Conservation (phyloP, 257 asterid species). For the Gentiana straminea region DNA sequence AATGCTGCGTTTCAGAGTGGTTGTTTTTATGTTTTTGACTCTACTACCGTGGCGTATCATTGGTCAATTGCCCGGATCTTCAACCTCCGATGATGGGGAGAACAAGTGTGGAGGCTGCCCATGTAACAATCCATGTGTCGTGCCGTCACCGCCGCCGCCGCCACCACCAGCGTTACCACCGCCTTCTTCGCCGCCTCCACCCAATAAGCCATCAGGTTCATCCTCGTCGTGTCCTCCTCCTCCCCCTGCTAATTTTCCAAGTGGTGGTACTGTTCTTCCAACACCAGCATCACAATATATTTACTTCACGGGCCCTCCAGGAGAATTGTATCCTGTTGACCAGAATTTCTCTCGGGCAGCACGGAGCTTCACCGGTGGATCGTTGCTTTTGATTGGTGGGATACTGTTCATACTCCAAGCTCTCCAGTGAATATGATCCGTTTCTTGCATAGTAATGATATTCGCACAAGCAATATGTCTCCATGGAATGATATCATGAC, state of each 20-base stretch:
- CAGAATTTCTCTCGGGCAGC: constrained; percentile 1
- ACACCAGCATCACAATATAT: constrained; percentile 40
- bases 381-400: constrained; percentile 7
- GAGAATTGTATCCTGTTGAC: constrained; percentile 42
- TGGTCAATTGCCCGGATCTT: constrained; percentile 8
- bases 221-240: constrained; percentile 56
- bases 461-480: no score
- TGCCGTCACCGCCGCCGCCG: constrained; percentile 30
- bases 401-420: constrained; percentile 8
- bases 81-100: constrained; percentile 23
- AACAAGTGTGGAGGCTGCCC: constrained; percentile 76
- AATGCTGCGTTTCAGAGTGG: constrained; percentile 7
- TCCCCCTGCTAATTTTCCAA: constrained; percentile 14
- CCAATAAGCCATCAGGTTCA: constrained; percentile 28
- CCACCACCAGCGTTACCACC: constrained; percentile 21
- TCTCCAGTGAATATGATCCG: background rate
- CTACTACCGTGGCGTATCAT: constrained; percentile 1
- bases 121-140: constrained; percentile 48
- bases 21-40: constrained; percentile 9
- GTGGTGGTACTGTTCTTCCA: constrained; percentile 14
- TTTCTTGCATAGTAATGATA: no score
- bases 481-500: no score
- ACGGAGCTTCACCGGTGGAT: constrained; percentile 17
- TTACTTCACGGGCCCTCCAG: constrained; percentile 67
- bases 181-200: constrained; percentile 5